Evolutionary conservation across 345 rosid genomes (phyloP).

Genomic region (Eucalyptus pumila): DNA sequence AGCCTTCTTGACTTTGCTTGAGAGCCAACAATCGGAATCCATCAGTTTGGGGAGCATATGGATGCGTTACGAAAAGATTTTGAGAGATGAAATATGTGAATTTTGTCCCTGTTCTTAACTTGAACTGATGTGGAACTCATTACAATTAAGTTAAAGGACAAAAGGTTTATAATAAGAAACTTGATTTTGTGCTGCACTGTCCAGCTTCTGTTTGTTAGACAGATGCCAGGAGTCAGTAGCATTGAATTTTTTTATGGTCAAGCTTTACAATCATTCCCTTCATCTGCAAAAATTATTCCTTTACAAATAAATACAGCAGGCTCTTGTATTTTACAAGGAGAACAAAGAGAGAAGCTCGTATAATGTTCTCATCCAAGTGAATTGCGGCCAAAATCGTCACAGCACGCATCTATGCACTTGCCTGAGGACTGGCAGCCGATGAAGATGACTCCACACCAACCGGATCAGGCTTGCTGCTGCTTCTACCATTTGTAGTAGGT

Average conservation of each 20-base stretch:
- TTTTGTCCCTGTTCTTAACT: not conserved
- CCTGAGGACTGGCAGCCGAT: slow-evolving; percentile 20
- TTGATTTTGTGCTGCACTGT: not conserved
- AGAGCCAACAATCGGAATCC: not conserved
- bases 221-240: not conserved
- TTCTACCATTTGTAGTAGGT: slow-evolving; percentile 32
- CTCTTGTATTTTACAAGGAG: not conserved
- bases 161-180: not conserved
- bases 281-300: not conserved
- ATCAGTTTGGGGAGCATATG: not conserved
- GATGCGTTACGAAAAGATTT: not conserved
- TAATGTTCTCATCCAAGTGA: not conserved
- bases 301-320: not conserved
- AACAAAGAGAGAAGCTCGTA: not conserved
- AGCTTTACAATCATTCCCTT: not conserved
- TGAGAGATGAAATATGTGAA: not conserved
- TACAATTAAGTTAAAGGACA: not conserved
- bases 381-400: not conserved
- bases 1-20: not conserved
- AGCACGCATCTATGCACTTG: not conserved
- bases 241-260: not conserved
- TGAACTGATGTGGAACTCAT: not conserved
- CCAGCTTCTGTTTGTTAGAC: not conserved
- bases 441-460: slow-evolving; percentile 52
- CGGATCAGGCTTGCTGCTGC: slow-evolving; percentile 16